Conservation (phyloP, 345 rosid species). For the Citrus hindsii region DNA sequence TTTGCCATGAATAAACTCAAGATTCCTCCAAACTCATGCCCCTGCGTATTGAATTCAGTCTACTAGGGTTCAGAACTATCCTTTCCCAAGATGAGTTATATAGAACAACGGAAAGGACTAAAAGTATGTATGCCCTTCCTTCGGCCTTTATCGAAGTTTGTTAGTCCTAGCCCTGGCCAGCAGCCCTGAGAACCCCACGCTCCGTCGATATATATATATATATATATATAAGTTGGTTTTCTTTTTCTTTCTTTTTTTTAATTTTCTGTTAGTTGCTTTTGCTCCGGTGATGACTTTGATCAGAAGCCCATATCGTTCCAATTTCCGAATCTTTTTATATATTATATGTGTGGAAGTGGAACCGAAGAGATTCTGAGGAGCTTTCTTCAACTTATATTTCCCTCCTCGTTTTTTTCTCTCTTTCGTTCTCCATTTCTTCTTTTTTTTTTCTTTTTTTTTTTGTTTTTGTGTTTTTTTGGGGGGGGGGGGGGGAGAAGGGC, state of each 20-base stretch:
- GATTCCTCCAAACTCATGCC: neutral
- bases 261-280: neutral
- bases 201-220: no score
- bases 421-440: neutral
- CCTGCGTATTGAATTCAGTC: no score
- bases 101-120: no score
- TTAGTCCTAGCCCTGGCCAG: no score
- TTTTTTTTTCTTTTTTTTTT: no score
- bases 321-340: slow-evolving; percentile 25
- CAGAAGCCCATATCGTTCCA: slow-evolving; percentile 23
- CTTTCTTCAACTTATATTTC: neutral
- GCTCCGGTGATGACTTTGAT: slow-evolving; percentile 26
- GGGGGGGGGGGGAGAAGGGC: no score
- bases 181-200: no score
- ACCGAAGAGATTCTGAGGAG: slow-evolving; percentile 33
- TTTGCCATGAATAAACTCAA: neutral
- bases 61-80: no score
- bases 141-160: no score
- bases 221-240: neutral
- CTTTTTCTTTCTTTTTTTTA: neutral
- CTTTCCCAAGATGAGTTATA: no score
- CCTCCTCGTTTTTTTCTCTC: neutral
- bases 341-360: slow-evolving; percentile 30
- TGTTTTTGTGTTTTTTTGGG: no score
- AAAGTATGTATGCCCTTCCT: no score